Conservation (phyloP, 2,329 filamentous ascomycete species). For the Fusarium oxysporum region DNA sequence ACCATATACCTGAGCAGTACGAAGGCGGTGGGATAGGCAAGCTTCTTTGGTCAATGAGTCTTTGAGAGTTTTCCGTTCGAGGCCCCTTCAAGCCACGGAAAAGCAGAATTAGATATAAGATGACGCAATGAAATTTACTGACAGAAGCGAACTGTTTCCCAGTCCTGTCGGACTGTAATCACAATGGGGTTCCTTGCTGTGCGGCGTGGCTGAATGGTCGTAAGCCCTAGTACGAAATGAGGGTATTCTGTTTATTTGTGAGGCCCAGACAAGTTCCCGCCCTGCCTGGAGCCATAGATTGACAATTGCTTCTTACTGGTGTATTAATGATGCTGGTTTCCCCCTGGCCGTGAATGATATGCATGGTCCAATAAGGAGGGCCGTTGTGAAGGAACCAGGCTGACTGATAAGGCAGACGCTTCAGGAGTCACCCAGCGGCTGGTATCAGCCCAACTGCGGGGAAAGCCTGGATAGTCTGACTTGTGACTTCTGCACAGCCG, state of each 20-base stretch:
- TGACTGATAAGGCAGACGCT: neutral
- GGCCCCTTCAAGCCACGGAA: too few relatives aligned
- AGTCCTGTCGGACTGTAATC: neutral
- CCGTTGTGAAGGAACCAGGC: neutral
- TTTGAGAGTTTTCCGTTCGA: neutral
- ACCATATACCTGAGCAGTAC: constrained; percentile 1
- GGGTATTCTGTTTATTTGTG: neutral
- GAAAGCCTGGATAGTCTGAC: neutral
- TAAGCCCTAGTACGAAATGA: neutral
- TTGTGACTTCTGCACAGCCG: neutral
- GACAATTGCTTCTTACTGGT: neutral
- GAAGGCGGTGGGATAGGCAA: constrained; percentile 13
- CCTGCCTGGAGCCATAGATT: accelerated
- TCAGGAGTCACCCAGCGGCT: too few relatives aligned
- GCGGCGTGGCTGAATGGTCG: neutral
- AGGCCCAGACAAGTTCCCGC: neutral
- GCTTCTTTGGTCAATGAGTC: constrained; percentile 4
- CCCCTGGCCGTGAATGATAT: neutral
- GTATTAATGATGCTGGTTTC: neutral
- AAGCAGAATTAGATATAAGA: too few relatives aligned
- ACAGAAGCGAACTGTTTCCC: too few relatives aligned
- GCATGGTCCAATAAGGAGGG: neutral
- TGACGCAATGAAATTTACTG: neutral
- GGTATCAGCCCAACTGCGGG: neutral
- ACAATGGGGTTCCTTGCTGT: neutral